Conservation (phyloP, 1,284 basidiomycete genomes). For the Ganoderma leucocontextum region DNA sequence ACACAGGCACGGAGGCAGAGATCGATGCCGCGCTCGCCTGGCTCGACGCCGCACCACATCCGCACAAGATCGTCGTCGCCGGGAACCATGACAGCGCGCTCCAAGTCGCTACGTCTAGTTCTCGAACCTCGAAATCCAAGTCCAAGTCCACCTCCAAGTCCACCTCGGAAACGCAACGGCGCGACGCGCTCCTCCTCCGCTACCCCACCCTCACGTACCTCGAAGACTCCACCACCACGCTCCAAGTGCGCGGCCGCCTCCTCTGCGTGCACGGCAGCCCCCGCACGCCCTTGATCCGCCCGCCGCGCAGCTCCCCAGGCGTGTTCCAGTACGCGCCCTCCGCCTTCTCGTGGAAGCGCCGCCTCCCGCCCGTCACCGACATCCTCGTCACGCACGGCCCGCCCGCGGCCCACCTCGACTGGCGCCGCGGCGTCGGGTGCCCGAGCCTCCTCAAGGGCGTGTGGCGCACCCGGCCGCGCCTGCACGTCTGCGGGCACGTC, state of each 20-base stretch:
- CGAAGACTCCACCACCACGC: slow-evolving; percentile 36
- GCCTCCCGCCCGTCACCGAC: slow-evolving; percentile 43
- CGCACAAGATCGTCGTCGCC: slow-evolving; percentile 50
- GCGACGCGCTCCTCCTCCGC: slow-evolving; percentile 22
- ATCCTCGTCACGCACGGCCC: slow-evolving; percentile 55
- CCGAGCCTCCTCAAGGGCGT: slow-evolving; percentile 42
- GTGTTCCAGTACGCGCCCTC: slow-evolving; percentile 48
- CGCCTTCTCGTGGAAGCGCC: slow-evolving; percentile 33
- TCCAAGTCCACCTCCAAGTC: background rate
- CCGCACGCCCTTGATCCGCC: slow-evolving; percentile 45
- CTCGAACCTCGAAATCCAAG: background rate
- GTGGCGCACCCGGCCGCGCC: slow-evolving; percentile 44
- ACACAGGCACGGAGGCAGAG: slow-evolving; percentile 44
- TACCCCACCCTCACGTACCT: slow-evolving; percentile 42
- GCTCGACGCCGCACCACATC: slow-evolving; percentile 44
- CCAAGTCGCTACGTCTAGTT: background rate
- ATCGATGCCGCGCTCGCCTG: slow-evolving; percentile 42
- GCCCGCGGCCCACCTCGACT: slow-evolving; percentile 46
- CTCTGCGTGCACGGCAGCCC: slow-evolving; percentile 48
- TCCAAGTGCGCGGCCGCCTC: slow-evolving; percentile 39
- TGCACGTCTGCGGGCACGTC: slow-evolving; percentile 54
- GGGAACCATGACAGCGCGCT: slow-evolving; percentile 51
- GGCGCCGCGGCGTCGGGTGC: slow-evolving; percentile 39
- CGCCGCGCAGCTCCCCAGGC: slow-evolving; percentile 26
- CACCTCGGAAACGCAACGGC: background rate